Conservation (phyloP, 768 basidiomycete species). For the Gymnopilus junonius region DNA sequence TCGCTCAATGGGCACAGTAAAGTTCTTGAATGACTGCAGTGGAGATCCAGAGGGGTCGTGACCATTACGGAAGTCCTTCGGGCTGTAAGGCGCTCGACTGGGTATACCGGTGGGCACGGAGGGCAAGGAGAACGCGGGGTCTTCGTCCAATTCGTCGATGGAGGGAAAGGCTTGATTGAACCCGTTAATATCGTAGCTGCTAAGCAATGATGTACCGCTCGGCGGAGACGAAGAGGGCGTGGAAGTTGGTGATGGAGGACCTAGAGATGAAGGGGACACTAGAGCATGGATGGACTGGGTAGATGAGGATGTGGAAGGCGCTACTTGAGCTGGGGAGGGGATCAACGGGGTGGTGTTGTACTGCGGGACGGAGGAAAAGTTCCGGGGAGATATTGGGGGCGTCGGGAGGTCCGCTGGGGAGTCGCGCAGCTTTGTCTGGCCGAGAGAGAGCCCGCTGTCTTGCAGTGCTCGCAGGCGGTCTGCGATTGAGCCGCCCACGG, state of each 20-base stretch:
- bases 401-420: slow-evolving; percentile 40
- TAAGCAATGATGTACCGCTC: slow-evolving; percentile 28
- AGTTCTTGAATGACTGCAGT: slow-evolving; percentile 39
- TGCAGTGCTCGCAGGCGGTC: slow-evolving; percentile 80
- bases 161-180: slow-evolving; percentile 75
- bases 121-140: slow-evolving; percentile 50
- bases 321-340: slow-evolving; percentile 22
- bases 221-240: slow-evolving; percentile 69
- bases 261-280: slow-evolving; percentile 71
- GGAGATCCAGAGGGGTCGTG: slow-evolving; percentile 25
- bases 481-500: slow-evolving; percentile 69
- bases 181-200: slow-evolving; percentile 47
- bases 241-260: slow-evolving; percentile 77
- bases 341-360: slow-evolving; percentile 32
- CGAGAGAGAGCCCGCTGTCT: slow-evolving; percentile 69
- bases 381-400: slow-evolving; percentile 44
- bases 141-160: slow-evolving; percentile 75
- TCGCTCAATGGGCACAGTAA: slow-evolving; percentile 50
- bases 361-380: slow-evolving; percentile 30
- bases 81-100: slow-evolving; percentile 19
- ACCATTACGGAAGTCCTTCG: slow-evolving; percentile 26
- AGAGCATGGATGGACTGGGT: slow-evolving; percentile 63
- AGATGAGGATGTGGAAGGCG: slow-evolving; percentile 37
- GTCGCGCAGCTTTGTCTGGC: slow-evolving; percentile 63
- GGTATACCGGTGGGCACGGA: slow-evolving; percentile 48